Base-by-base conservation (phyloP, 1,139 yeast species). In the Blastobotrys malaysiensis region DNA sequence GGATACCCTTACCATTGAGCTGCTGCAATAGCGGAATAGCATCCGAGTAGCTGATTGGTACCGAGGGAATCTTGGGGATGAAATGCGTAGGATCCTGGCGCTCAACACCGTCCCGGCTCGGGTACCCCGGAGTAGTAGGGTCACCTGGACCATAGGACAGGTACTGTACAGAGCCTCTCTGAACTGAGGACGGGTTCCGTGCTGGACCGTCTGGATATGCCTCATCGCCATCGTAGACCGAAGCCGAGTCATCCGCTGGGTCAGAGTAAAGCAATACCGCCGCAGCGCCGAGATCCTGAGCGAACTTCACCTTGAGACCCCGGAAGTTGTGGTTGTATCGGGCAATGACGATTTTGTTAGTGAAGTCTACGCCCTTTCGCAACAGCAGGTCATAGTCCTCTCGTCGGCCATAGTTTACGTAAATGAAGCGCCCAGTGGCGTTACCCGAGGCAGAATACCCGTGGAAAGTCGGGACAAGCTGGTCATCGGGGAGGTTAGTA, bases 101-200 rank as follows among this genome's bases (percentile, higher is more conserved):
- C 31, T 73, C 68, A 19, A 78, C 78, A 31, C 73, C 77, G 1
- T 71, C 83, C 57, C 81, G 83, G 46, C 89, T 83, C 4, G 95
- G 83, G 63, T 82, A 83, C 0, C 93, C 93, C 19, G 95, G 95
- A 2, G 95, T 86, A 1, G 95, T 83, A 45, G 97, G 97, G 66
- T 90, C 97, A 50, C 97, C 97, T 1, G 96, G 96, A 4, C 77
- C 73, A 49, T 79, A 79, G 1, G 95, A 86, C 53, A 89, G 73
- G 65, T 84, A 89, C 69, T 84, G 88, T 2, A 85, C 93, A 56
- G 91, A 83, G 1, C 96, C 96, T 65, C 97, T 78, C 73, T 88
- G 93, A 44, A 87, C 86, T 27, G 83, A 70, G 14, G 84, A 77
- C 19, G 88, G 88, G 61, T 84, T 79, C 58, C 89, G 75, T 1